These are phyloP conservation scores for Geranium rotundifolium DNA, from an alignment of 345 rosid species.

Conservation along the genomic window DNA sequence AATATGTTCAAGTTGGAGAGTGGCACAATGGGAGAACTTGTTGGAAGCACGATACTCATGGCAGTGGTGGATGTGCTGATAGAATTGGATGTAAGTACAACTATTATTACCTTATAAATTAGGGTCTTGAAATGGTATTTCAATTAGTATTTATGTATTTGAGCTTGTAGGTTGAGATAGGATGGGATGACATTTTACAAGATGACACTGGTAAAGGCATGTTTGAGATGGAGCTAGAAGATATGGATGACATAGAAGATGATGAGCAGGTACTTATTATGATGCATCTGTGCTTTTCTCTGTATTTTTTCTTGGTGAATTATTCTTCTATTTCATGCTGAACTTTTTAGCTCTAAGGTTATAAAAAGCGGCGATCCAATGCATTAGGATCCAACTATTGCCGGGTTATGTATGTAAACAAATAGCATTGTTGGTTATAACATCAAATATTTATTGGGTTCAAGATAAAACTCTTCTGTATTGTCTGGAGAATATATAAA, in stretches of 20 bases:
- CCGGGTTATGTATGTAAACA: too few species aligned
- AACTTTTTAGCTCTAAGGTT: too few species aligned
- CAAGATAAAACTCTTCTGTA: too few species aligned
- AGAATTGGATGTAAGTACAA: constrained; percentile 78
- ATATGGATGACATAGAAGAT: constrained; percentile 29
- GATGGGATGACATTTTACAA: constrained; percentile 62
- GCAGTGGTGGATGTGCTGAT: constrained; percentile 65
- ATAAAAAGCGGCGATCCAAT: too few species aligned
- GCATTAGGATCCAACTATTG: too few species aligned
- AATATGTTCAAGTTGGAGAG: constrained; percentile 72
- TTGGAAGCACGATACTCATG: constrained; percentile 53
- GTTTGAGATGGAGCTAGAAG: constrained; percentile 78
- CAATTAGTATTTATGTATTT: too few species aligned
- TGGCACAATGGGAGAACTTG: constrained; percentile 56
- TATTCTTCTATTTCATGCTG: too few species aligned
- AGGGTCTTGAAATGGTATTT: background rate
- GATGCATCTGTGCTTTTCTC: constrained; percentile 40
- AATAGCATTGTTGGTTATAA: too few species aligned
- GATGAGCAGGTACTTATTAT: constrained; percentile 11
- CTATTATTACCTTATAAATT: constrained; percentile 2
- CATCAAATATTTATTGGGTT: too few species aligned
- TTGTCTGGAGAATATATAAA: too few species aligned
- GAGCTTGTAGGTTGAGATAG: constrained; percentile 47
- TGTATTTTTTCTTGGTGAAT: background rate
- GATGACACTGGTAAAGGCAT: constrained; percentile 68